These are phyloP conservation scores for Fusarium metavorans DNA, from an alignment of 2,329 filamentous ascomycete species.

Conservation along the genomic window DNA sequence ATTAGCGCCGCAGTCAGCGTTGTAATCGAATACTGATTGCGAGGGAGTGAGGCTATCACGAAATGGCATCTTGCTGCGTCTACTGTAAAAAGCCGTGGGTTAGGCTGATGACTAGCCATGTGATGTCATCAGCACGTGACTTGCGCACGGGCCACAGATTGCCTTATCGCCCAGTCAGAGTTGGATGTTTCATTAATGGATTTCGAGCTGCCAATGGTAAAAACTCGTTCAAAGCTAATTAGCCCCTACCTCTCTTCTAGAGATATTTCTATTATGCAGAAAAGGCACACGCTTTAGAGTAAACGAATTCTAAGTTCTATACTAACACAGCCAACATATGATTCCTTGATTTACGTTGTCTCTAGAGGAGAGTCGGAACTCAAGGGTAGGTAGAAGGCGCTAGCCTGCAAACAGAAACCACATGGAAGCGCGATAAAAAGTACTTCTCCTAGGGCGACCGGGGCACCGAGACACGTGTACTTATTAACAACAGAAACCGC, in stretches of 20 bases:
- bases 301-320: neutral
- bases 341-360: neutral
- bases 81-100: too few species aligned
- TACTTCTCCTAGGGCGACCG: neutral
- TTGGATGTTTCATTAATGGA: too few species aligned
- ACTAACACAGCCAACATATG: neutral
- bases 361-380: neutral
- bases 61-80: too few species aligned
- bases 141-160: too few species aligned
- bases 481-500: rapidly evolving
- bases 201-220: neutral
- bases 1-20: too few species aligned
- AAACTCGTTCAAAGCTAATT: neutral
- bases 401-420: too few species aligned
- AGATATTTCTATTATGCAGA: neutral
- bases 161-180: too few species aligned
- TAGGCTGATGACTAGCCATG: too few species aligned
- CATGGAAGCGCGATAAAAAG: neutral
- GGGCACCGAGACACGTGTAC: neutral
- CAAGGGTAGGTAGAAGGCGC: neutral
- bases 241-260: rapidly evolving
- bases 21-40: too few species aligned
- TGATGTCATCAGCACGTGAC: too few species aligned
- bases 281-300: neutral
- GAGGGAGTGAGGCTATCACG: too few species aligned